Conservation (phyloP, 1,284 basidiomycete species). For the Malassezia japonica region DNA sequence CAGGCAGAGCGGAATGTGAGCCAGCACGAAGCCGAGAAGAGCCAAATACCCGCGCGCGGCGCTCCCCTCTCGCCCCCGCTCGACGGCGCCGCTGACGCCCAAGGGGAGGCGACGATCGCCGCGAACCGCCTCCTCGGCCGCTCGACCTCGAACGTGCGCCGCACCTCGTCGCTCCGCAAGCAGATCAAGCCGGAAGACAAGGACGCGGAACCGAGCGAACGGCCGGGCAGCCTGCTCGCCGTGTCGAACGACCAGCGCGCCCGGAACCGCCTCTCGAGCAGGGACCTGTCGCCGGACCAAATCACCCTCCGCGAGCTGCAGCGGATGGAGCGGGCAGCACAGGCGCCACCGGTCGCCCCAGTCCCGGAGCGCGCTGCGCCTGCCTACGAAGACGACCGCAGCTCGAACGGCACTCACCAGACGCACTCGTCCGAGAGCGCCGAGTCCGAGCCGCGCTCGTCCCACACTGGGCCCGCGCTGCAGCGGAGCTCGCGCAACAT, state of each 20-base stretch:
- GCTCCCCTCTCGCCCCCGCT: background rate
- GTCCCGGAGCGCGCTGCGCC: background rate
- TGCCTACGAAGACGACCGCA: background rate
- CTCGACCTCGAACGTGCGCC: constrained; percentile 34
- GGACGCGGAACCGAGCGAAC: background rate
- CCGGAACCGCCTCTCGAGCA: too few species aligned
- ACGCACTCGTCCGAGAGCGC: background rate
- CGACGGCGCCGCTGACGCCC: background rate
- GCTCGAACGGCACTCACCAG: background rate
- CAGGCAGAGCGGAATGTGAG: constrained; percentile 57
- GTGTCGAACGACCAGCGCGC: background rate
- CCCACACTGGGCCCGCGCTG: constrained; percentile 1
- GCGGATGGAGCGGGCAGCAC: too few species aligned
- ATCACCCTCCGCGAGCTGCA: too few species aligned
- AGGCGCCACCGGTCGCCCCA: too few species aligned
- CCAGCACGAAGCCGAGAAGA: constrained; percentile 13
- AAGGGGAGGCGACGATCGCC: background rate
- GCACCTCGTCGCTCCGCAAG: constrained; percentile 39
- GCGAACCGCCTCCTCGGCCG: background rate
- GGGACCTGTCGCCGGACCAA: too few species aligned
- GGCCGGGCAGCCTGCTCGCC: background rate
- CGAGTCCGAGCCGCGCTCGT: background rate
- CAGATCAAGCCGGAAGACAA: constrained; percentile 61
- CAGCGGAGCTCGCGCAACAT: constrained; percentile 22
- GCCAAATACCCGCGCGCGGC: background rate